Conservation (phyloP, 805 yeast genomes). For the Trichomonascus vanleenenianus region DNA sequence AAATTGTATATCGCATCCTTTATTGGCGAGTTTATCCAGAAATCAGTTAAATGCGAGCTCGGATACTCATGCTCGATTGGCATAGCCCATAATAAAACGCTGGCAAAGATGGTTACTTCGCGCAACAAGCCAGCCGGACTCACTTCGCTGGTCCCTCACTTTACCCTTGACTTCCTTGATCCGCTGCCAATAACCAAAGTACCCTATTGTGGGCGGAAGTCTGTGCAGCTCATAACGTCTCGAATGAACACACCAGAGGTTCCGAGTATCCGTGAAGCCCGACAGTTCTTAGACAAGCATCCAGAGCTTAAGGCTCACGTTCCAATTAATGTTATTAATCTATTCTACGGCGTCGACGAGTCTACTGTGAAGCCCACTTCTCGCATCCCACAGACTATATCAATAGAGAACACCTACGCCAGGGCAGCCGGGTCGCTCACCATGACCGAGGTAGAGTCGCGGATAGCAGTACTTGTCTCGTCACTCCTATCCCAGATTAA, state of each 20-base stretch:
- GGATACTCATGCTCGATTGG: conserved; percentile 28
- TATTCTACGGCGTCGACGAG: conserved; percentile 15
- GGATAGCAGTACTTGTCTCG: conserved; percentile 11
- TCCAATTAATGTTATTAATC: neutral
- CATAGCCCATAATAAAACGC: conserved; percentile 21
- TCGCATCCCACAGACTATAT: conserved; percentile 20
- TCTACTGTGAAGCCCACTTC: conserved; percentile 11
- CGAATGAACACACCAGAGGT: neutral
- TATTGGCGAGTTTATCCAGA: conserved; percentile 21
- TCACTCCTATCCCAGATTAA: conserved; percentile 19
- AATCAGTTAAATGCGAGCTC: conserved; percentile 18
- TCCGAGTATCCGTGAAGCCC: neutral
- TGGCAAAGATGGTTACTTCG: conserved; percentile 25
- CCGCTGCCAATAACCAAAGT: conserved; percentile 11
- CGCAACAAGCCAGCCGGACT: conserved; percentile 27
- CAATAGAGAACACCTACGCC: conserved; percentile 25
- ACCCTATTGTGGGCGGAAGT: conserved; percentile 25
- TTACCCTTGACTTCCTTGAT: conserved; percentile 18
- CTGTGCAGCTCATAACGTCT: conserved; percentile 9
- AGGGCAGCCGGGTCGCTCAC: conserved; percentile 4
- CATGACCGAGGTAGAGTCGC: conserved; percentile 3
- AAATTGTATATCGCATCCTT: conserved; percentile 23
- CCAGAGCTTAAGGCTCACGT: neutral
- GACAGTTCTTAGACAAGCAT: neutral
- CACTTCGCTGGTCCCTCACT: conserved; percentile 21